Base-by-base conservation (phyloP, 1,139 yeast species). In the Hansenula sp. region DNA sequence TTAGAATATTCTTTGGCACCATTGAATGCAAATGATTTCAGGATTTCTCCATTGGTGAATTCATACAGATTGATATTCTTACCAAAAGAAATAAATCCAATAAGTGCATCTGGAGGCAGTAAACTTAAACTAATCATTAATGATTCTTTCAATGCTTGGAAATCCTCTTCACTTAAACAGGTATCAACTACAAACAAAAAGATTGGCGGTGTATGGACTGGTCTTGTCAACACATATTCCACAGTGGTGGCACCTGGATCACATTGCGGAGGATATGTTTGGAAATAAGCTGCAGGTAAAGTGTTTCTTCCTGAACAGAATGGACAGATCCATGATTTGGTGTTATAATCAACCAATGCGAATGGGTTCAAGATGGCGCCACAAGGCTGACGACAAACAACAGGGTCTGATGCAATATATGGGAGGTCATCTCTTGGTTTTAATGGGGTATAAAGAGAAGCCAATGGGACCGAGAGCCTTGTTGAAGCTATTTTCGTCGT, bases 161-260 rank as follows among this genome's bases (percentile, higher is more conserved):
- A 57, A 45, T 67, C 69, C 17, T 69, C 74, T 4, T 59, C 58
- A 36, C 76, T 84, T 41, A 78, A 67, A 52, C 88, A 79, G 0
- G 84, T 72, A 61, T 85, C 94, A 25, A 85, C 79, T n/a, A 84
- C 80, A 53, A 72, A 82, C 31, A 83, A 57, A 57, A 79, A 83
- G 6, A 83, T 71, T 1, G 70, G 70, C 0, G 81, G 79, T 27
- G 42, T 44, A 1, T 63, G 64, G 24, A 71, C 67, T 33, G 42
- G 46, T 36, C 75, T 68, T 1, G 79, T 76, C 19, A 84, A 67
- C 10, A 71, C 58, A 56, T 83, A 85, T 59, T 85, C 93, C 17
- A 83, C 70, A 1, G 90, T 79, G 8, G 81, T 61, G 34, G 68
- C 65, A 30, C 65, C 67, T 0, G 77, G 76, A 30, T 60, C 58